Evolutionary conservation across 805 yeast species (phyloP).

Genomic region (Saturnispora sekii): DNA sequence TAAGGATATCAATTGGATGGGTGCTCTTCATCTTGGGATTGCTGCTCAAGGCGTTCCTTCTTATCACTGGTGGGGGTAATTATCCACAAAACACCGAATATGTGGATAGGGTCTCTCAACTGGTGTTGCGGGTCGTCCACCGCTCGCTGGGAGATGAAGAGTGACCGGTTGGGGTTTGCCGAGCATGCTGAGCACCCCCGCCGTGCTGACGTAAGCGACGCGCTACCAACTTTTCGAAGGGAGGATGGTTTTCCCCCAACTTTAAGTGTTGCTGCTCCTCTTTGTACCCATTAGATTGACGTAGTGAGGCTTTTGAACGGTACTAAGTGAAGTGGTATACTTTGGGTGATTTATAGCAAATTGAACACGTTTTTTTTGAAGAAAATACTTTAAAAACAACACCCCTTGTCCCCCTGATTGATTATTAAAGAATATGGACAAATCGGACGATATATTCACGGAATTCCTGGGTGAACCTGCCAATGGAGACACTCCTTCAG

Average conservation of each 20-base stretch:
- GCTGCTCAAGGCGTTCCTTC: not conserved
- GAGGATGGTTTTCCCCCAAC: conserved; percentile 1
- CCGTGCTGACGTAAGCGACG: not conserved
- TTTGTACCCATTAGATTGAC: no score
- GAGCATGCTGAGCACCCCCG: no score
- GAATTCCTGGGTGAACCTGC: conserved; percentile 7
- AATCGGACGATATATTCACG: conserved; percentile 10
- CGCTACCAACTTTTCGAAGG: not conserved
- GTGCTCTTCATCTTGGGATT: conserved; percentile 3
- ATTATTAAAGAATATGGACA: not conserved
- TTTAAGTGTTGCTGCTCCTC: not conserved
- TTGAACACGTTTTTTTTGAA: not conserved
- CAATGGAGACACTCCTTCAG: not conserved
- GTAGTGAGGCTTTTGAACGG: no score
- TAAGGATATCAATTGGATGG: not conserved
- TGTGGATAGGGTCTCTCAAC: not conserved
- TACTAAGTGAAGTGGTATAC: no score
- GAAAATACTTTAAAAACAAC: not conserved
- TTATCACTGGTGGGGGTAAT: not conserved
- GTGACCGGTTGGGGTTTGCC: no score
- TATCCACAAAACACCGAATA: not conserved
- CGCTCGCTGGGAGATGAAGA: not conserved
- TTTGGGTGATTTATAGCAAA: no score
- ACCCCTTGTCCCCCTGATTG: not conserved
- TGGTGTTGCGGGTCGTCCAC: not conserved